A percentile compares a stretch with the other conserved stretches of the same genome.
Evolutionary conservation across 2,329 filamentous ascomycete genomes (phyloP).

Genomic region (Stachybotrys chartarum): DNA sequence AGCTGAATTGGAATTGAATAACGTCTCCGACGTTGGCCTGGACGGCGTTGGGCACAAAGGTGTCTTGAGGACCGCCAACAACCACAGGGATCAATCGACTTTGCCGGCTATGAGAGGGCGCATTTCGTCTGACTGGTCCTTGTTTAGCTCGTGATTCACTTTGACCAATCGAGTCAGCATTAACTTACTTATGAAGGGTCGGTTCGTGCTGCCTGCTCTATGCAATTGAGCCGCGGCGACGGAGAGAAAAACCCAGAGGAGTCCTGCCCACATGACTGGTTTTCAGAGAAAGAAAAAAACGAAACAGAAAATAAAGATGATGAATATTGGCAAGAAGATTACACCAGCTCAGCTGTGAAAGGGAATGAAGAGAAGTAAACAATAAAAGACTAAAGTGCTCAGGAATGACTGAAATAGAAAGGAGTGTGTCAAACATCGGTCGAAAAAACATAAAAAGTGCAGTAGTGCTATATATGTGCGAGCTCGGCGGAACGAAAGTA

Average conservation of each 20-base stretch:
- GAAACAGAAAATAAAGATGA: neutral
- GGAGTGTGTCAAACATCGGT: neutral
- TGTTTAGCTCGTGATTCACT: neutral
- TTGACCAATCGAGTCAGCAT: neutral
- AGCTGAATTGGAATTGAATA: slow-evolving; percentile 35
- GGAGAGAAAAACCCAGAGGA: neutral
- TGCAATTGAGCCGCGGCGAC: neutral
- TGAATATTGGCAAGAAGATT: neutral
- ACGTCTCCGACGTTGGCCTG: slow-evolving; percentile 27
- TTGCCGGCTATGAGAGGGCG: slow-evolving; percentile 5
- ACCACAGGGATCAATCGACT: slow-evolving; percentile 21
- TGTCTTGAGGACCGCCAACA: slow-evolving; percentile 27
- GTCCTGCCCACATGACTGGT: neutral
- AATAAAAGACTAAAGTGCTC: neutral
- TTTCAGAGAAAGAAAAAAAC: neutral
- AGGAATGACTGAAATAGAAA: neutral
- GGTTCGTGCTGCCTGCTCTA: neutral
- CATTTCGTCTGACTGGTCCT: slow-evolving; percentile 5
- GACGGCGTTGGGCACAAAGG: slow-evolving; percentile 29
- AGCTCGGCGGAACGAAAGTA: too few relatives aligned
- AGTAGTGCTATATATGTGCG: neutral
- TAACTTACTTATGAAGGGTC: neutral
- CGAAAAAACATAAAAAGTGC: neutral
- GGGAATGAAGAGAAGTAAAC: neutral
- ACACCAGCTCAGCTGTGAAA: neutral